Percentiles rank a stretch among this genome's conserved stretches.
phyloP scores from a whole-genome alignment of 164 flowering plant species.

The Stephania japonica region DNA sequence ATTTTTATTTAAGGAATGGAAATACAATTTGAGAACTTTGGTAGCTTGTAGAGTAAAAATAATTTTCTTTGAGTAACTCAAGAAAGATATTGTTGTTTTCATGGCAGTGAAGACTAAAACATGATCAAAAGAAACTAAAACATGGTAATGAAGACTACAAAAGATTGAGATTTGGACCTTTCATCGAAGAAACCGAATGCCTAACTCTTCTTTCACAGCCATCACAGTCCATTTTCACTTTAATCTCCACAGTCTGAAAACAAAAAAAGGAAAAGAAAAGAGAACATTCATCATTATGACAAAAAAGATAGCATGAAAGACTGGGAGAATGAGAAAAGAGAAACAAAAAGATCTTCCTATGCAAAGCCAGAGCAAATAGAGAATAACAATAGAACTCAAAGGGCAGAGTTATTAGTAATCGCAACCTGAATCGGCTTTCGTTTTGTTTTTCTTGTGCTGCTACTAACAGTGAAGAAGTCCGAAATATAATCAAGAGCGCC shows the following conservation, averaged over 20 bases:
- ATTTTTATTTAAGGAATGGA: background rate
- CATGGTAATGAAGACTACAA: background rate
- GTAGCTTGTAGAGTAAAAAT: background rate
- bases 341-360: background rate
- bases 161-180: conserved; percentile 32
- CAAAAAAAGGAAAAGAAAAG: conserved; percentile 2
- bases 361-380: background rate
- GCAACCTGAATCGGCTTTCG: conserved; percentile 66
- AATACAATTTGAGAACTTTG: background rate
- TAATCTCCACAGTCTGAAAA: conserved; percentile 68
- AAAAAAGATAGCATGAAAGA: background rate
- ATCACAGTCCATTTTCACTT: conserved; percentile 81
- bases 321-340: background rate
- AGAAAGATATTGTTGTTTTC: background rate
- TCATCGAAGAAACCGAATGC: conserved; percentile 50
- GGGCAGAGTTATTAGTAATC: background rate
- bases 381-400: background rate
- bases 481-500: conserved; percentile 51
- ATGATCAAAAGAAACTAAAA: conserved; percentile 4
- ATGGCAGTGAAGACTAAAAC: background rate
- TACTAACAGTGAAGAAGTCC: conserved; percentile 52
- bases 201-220: conserved; percentile 76
- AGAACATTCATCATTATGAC: conserved; percentile 8
- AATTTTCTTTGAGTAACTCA: background rate
- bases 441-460: conserved; percentile 36